Base-by-base conservation (phyloP, 1,284 basidiomycete species). In the Sphaerobolus stellatus region DNA sequence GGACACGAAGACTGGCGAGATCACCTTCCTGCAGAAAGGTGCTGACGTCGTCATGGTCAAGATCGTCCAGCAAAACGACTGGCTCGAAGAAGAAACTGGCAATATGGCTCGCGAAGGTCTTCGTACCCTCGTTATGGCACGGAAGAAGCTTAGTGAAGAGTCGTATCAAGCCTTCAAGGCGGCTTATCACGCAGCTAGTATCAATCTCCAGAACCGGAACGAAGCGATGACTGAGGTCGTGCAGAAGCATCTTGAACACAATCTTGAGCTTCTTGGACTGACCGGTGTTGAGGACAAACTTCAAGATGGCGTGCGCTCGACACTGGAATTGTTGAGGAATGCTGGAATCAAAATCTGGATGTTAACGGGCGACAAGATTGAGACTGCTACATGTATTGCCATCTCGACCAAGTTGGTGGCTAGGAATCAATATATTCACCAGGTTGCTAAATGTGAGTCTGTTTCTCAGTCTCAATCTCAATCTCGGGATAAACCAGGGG, bases 281-380 rank as follows among this genome's bases (percentile, higher is more conserved):
- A 99, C 97, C 0, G 97, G 96, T 27, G 97, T 99, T 2, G 97
- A 99, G 70, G 97, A 99, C 70, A 98, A 98, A 71, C 74, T 99
- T 54, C 97, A 99, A 65, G 96, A 98, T 56, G 95, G 96, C 36
- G 96, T 99, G 62, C 95, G 92, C 70, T 83, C 87, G 38, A 98
- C 97, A 0, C 73, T 99, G 58, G 97, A 99, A 72, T 68, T 98
- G 47, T 71, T 99, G 60, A 78, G 95, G 59, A 99, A 99, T 68
- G 97, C 96, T 0, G 96, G 96, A 2, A 88, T 99, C 72, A 98
- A 94, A 77, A 98, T 99, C 54, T 99, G 97, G 97, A 99, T 99
- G 97, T 77, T 99, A 64, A 99, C 97, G 0, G 97, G 97, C 0
- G 97, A 99, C 74, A 99, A 99, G 76, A 94, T 99, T 58, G 97